Base-by-base conservation (phyloP, 202 grass and related monocot species). In the Carex sylvatica region DNA sequence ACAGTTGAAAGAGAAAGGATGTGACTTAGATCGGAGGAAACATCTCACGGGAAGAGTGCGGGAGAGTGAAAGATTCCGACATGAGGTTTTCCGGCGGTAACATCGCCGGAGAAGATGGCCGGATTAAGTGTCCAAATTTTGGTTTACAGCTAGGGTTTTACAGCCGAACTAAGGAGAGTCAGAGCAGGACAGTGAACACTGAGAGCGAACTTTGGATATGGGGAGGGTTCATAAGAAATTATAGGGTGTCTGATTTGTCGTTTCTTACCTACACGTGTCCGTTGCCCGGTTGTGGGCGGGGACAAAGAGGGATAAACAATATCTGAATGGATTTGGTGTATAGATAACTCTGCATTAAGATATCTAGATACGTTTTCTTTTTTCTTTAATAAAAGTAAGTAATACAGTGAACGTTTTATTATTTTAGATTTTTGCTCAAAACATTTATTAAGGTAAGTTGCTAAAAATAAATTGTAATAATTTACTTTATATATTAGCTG, bases 1-100 rank as follows among this genome's bases (percentile, higher is more conserved):
- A 81, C 74, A 62, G 33, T 70, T 62, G 82, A 24, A 80, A 83
- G 62, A 79, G 78, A 83, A 70, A 46, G 35, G 74, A 74, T 62
- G 30, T 51, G 80, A 79, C 35, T 80, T 80, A 80, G 78, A 80
- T 80, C 59, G 78, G 78, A 51, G 51, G 78, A 6, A 80, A 46
- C 78, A 80, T 80, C 76, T 80, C 76, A 80, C 76, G 76, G 9
- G 76, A 63, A 58, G 56, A 61, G 30, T 80, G 56, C 5, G 11
- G 54, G 30, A 16, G 33, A 46, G 18, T 5, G n/a, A 11, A 19
- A 18, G 22, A 19, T 12, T 31, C 19, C 3, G 23, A 2, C 8
- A 52, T 20, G 15, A 33, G 61, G 6, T 53, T n/a, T 30, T 68
- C 62, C 79, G 8, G 20, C 62, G 63, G 14, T 53, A 44, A 56